Percentiles rank a stretch among this genome's conserved stretches.
phyloP scores from a whole-genome alignment of 23 red algal genomes.

The Gracilariopsis chorda region DNA sequence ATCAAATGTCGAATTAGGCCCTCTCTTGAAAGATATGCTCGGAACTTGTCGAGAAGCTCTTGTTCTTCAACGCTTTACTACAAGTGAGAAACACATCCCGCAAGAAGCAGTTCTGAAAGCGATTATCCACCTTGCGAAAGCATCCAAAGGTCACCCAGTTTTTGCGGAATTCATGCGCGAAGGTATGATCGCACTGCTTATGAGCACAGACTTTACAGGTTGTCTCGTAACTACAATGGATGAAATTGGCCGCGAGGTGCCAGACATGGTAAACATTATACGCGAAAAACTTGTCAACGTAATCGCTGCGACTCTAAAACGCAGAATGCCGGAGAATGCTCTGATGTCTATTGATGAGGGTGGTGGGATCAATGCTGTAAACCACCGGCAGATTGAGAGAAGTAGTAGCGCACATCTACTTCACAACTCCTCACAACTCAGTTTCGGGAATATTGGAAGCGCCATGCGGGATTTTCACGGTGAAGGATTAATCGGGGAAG shows the following conservation, averaged over 20 bases:
- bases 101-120: slow-evolving; percentile 28
- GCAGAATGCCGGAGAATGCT: background rate
- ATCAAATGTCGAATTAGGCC: background rate
- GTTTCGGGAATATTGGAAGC: background rate
- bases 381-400: background rate
- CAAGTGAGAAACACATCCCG: background rate
- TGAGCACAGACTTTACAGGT: slow-evolving; percentile 48
- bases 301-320: slow-evolving; percentile 50
- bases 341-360: background rate
- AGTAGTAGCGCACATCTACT: background rate
- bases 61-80: background rate
- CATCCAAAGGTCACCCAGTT: slow-evolving; percentile 23
- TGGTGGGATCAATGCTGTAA: background rate
- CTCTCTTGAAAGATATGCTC: slow-evolving; percentile 65
- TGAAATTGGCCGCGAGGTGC: slow-evolving; percentile 12
- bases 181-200: slow-evolving; percentile 6
- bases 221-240: slow-evolving; percentile 29
- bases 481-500: background rate
- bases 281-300: slow-evolving; percentile 35
- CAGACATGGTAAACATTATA: background rate
- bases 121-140: slow-evolving; percentile 27
- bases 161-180: slow-evolving; percentile 20
- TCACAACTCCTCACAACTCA: background rate
- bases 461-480: background rate
- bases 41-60: slow-evolving; percentile 57